These are phyloP conservation scores for Dryas drummondii DNA, from an alignment of 306 rosid species.

Conservation along the genomic window DNA sequence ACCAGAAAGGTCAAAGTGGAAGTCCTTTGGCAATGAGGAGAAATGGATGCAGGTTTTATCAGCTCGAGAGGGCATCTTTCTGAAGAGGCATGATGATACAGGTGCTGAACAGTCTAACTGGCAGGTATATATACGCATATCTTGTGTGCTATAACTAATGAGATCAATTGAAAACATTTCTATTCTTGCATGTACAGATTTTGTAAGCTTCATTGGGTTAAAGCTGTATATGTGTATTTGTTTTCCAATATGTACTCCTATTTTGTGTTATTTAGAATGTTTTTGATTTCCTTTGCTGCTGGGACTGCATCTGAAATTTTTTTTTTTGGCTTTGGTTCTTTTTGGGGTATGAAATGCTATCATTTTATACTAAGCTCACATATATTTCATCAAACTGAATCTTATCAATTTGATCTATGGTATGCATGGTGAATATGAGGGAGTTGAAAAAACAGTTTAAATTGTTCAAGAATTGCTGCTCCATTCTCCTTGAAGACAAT, in stretches of 20 bases:
- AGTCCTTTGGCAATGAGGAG: conserved; percentile 38
- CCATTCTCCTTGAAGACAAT: background rate
- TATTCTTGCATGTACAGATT: background rate
- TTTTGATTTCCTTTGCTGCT: conserved; percentile 4
- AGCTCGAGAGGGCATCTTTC: conserved; percentile 53
- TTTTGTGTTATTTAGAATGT: background rate
- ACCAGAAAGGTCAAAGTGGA: conserved; percentile 66
- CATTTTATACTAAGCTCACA: background rate
- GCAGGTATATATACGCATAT: conserved; percentile 51
- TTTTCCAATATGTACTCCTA: background rate
- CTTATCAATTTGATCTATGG: background rate
- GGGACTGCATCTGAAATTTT: background rate
- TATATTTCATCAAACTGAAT: background rate
- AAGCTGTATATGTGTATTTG: background rate
- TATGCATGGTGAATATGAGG: background rate
- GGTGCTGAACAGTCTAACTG: conserved; percentile 41
- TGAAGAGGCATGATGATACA: conserved; percentile 37
- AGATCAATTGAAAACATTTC: background rate
- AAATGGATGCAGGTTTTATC: conserved; percentile 65
- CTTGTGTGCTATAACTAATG: background rate
- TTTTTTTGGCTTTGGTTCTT: background rate
- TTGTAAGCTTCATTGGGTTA: background rate
- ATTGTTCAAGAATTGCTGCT: background rate
- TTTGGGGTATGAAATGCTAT: background rate
- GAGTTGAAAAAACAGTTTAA: background rate